Evolutionary conservation across 352 stramenopile genomes (phyloP).

Genomic region (Phytophthora melonis): DNA sequence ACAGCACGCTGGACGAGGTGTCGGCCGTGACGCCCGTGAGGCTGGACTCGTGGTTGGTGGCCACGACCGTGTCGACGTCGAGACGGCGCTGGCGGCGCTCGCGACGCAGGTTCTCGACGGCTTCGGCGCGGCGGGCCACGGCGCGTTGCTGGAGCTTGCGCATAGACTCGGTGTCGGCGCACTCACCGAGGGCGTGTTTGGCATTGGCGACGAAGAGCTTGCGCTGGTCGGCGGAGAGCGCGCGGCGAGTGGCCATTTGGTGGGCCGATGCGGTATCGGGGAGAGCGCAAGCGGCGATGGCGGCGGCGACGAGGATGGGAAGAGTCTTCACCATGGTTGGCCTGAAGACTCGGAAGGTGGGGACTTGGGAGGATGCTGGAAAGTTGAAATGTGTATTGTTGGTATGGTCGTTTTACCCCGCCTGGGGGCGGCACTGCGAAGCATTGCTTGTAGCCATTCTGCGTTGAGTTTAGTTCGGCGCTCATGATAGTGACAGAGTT

Average conservation of each 20-base stretch:
- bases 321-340: constrained; percentile 22
- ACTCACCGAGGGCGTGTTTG: constrained; percentile 31
- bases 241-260: constrained; percentile 24
- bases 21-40: constrained; percentile 23
- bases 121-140: constrained; percentile 17
- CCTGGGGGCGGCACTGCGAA: no score
- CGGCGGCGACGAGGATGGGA: constrained; percentile 16
- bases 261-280: constrained; percentile 15
- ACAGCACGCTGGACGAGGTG: constrained; percentile 28
- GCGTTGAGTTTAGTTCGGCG: no score
- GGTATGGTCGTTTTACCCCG: no score
- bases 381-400: no score
- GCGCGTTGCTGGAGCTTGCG: constrained; percentile 36
- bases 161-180: constrained; percentile 25
- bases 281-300: constrained; percentile 19
- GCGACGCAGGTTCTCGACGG: constrained; percentile 21
- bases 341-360: no score
- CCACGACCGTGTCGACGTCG: constrained; percentile 23
- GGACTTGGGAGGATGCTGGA: no score
- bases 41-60: constrained; percentile 34
- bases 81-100: constrained; percentile 34
- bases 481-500: no score
- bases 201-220: constrained; percentile 37
- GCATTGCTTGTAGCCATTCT: no score
- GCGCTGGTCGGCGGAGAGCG: constrained; percentile 24